These are phyloP conservation scores for Candida caryicola DNA, from an alignment of 805 yeast genomes.

Conservation along the genomic window DNA sequence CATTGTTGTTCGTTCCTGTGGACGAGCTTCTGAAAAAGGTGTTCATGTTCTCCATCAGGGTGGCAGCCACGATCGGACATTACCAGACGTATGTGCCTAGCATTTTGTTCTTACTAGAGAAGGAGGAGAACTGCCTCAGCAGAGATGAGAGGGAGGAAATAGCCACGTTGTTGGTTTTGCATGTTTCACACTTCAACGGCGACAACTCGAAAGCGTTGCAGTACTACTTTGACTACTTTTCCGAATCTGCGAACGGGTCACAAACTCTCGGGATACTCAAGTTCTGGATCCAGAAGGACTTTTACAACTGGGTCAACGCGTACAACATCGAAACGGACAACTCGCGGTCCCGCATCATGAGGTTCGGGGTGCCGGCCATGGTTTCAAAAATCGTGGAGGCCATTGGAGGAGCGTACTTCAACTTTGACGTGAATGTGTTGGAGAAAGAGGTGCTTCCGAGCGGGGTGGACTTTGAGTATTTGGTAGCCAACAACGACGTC, in stretches of 20 bases:
- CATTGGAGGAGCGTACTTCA: conserved; percentile 35
- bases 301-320: conserved; percentile 24
- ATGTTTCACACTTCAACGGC: conserved; percentile 40
- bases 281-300: conserved; percentile 32
- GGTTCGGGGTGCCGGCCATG: conserved; percentile 37
- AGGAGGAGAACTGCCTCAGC: conserved; percentile 16
- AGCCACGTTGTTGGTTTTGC: conserved; percentile 43
- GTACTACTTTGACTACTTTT: conserved; percentile 26
- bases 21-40: conserved; percentile 44
- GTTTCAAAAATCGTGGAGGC: conserved; percentile 28
- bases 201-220: conserved; percentile 31
- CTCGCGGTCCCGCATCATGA: conserved; percentile 37
- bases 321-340: conserved; percentile 34
- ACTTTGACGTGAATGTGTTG: conserved; percentile 26
- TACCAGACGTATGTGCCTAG: conserved; percentile 56
- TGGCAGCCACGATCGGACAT: conserved; percentile 45
- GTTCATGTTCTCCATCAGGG: conserved; percentile 45
- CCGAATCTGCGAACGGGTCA: background rate
- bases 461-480: conserved; percentile 16
- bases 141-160: conserved; percentile 38
- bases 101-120: conserved; percentile 39
- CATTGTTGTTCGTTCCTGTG: conserved; percentile 40
- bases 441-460: conserved; percentile 26
- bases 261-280: conserved; percentile 10
- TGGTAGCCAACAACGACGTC: conserved; percentile 19